phyloP scores from a whole-genome alignment of 345 rosid species.

The Clarkia xantiana region DNA sequence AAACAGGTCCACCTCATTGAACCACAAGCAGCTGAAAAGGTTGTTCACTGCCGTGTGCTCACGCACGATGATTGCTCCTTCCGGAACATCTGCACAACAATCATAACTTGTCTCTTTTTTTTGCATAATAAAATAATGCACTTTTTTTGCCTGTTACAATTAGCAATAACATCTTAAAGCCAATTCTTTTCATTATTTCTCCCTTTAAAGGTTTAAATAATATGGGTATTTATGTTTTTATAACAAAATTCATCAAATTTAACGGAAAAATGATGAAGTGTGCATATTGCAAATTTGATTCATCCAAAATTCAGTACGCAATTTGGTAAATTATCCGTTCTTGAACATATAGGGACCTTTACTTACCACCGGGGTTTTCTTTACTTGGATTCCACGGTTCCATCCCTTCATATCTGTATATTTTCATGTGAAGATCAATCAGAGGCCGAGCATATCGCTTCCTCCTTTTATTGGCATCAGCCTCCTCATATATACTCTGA shows the following conservation, averaged over 20 bases:
- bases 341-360: conserved; percentile 2
- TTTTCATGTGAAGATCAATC: conserved; percentile 93
- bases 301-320: background rate
- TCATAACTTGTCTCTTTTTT: background rate
- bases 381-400: conserved; percentile 82
- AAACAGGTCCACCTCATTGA: conserved; percentile 85
- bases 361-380: conserved; percentile 61
- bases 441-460: conserved; percentile 90
- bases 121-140: no score
- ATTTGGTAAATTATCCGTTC: background rate
- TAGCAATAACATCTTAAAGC: no score
- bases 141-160: no score
- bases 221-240: no score
- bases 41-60: conserved; percentile 74
- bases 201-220: no score
- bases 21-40: conserved; percentile 92
- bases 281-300: no score
- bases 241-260: no score
- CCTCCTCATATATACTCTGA: conserved; percentile 76
- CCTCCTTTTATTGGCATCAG: conserved; percentile 90
- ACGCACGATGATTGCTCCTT: conserved; percentile 82
- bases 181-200: no score
- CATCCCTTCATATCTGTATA: conserved; percentile 73
- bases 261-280: no score
- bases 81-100: conserved; percentile 78